These are phyloP conservation scores for Naganishia vaughanmartiniae DNA, from an alignment of 768 basidiomycete genomes.

Conservation along the genomic window DNA sequence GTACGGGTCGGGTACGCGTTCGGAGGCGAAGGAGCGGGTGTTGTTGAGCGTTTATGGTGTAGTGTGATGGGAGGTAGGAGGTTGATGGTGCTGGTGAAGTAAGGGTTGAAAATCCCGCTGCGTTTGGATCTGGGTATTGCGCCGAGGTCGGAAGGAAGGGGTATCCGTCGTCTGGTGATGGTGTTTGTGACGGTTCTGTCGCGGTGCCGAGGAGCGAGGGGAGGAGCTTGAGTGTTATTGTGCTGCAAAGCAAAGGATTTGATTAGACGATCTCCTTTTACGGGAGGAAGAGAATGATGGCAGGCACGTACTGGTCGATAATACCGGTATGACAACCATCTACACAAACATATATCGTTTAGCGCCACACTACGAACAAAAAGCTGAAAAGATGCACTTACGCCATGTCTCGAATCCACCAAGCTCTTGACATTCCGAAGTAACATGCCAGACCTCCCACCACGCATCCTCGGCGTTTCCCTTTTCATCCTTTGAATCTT, in stretches of 20 bases:
- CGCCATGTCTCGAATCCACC: conserved; percentile 32
- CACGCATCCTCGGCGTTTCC: conserved; percentile 7
- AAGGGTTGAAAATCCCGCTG: neutral
- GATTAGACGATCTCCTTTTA: neutral
- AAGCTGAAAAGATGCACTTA: neutral
- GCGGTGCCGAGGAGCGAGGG: conserved; percentile 13
- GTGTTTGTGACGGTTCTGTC: neutral
- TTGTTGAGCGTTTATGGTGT: neutral
- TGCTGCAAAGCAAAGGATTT: conserved; percentile 1
- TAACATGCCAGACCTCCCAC: conserved; percentile 30
- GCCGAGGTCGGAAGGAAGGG: too few relatives aligned
- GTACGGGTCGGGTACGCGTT: too few relatives aligned
- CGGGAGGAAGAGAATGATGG: too few relatives aligned
- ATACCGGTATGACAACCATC: conserved; percentile 29
- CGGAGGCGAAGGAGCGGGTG: too few relatives aligned
- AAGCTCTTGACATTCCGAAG: conserved; percentile 28
- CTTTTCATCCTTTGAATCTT: neutral
- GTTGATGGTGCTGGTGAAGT: conserved; percentile 9
- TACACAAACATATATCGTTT: neutral
- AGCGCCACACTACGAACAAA: neutral
- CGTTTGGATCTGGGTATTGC: too few relatives aligned
- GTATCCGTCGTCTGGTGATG: neutral
- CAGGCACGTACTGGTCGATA: conserved; percentile 28
- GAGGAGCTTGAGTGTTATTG: conserved; percentile 30
- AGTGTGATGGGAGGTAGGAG: neutral